Conservation (phyloP, 495 filamentous ascomycete species). For the Neurospora terricola region DNA sequence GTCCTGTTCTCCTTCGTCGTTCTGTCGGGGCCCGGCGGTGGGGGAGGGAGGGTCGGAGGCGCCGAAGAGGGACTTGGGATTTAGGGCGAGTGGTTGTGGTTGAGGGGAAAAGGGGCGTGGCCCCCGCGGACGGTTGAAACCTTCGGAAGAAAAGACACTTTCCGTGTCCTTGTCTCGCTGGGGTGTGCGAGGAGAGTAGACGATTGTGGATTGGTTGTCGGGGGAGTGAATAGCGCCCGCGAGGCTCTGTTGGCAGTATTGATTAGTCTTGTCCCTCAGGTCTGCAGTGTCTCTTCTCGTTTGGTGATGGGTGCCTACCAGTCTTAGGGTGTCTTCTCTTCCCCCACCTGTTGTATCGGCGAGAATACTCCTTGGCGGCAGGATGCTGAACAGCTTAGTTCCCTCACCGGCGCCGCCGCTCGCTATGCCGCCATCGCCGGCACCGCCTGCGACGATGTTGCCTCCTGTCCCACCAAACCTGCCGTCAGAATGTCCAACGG, state of each 20-base stretch:
- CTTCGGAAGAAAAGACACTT: conserved; percentile 39
- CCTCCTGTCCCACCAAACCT: conserved; percentile 4
- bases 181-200: neutral
- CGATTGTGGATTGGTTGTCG: neutral
- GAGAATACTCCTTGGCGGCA: conserved; percentile 46
- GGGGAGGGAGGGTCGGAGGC: neutral
- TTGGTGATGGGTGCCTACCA: conserved; percentile 15
- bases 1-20: neutral
- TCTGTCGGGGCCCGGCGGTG: neutral
- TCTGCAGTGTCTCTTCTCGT: conserved; percentile 26
- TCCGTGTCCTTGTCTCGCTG: conserved; percentile 25
- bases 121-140: conserved; percentile 33
- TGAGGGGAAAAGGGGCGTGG: conserved; percentile 46
- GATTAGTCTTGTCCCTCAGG: conserved; percentile 31
- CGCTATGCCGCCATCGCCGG: conserved; percentile 5
- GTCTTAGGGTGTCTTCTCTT: conserved; percentile 15
- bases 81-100: conserved; percentile 28
- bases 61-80: conserved; percentile 28
- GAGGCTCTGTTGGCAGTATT: conserved; percentile 37
- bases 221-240: conserved; percentile 23
- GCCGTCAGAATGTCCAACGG: conserved; percentile 7
- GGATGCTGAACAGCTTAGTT: conserved; percentile 46
- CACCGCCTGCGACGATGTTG: conserved; percentile 13
- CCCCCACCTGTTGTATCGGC: conserved; percentile 20
- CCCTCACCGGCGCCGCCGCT: conserved; percentile 23